These are phyloP conservation scores for Skeletonema potamos DNA, from an alignment of 108 stramenopile genomes.

Conservation along the genomic window DNA sequence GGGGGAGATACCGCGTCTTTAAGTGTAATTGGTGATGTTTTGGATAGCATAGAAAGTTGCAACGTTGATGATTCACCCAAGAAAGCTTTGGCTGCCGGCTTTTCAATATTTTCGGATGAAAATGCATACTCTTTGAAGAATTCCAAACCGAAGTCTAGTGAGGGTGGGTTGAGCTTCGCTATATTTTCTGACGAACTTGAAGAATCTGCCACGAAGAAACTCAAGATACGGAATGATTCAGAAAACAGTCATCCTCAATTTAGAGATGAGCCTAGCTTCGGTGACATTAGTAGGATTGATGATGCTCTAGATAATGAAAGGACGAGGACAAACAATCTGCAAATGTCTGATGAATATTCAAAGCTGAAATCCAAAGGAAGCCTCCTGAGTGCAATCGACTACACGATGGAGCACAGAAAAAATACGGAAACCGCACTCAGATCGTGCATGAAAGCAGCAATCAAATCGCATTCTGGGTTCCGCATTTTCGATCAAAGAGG, in stretches of 20 bases:
- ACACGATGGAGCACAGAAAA: conserved; percentile 22
- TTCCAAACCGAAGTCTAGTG: background rate
- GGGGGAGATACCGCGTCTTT: conserved; percentile 18
- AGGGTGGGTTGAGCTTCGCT: conserved; percentile 30
- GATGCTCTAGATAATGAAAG: conserved; percentile 17
- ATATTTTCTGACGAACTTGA: conserved; percentile 35
- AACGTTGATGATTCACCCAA: background rate
- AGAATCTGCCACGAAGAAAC: conserved; percentile 15
- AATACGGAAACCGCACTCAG: conserved; percentile 35
- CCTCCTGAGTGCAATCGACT: conserved; percentile 20
- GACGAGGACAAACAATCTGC: conserved; percentile 12
- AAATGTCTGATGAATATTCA: conserved; percentile 21
- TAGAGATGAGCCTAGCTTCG: conserved; percentile 22
- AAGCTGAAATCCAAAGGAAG: background rate
- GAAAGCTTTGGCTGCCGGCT: background rate
- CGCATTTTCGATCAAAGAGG: conserved; percentile 30
- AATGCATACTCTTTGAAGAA: background rate
- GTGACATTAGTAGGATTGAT: conserved; percentile 40
- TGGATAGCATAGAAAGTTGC: conserved; percentile 6
- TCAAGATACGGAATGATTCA: background rate
- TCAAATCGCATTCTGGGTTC: background rate
- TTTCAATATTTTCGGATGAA: conserved; percentile 1
- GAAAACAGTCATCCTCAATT: no score
- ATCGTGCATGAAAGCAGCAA: conserved; percentile 31
- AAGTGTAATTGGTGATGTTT: conserved; percentile 13